Conservation (phyloP, 2,329 filamentous ascomycete species). For the Cadophora sp. region DNA sequence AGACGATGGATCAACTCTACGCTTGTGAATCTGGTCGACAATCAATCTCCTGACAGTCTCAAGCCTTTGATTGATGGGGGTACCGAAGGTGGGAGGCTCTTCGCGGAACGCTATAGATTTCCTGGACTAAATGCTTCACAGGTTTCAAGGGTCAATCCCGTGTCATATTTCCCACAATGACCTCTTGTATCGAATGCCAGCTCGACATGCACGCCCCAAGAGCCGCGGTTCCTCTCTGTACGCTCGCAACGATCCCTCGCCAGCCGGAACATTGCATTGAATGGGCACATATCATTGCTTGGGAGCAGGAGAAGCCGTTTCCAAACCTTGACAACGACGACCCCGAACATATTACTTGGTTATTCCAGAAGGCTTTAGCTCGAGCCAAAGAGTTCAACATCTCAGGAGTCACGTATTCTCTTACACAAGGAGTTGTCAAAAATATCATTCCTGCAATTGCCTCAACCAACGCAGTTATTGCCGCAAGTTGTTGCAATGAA, state of each 20-base stretch:
- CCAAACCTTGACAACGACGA: slow-evolving; percentile 92
- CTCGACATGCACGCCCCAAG: slow-evolving; percentile 98
- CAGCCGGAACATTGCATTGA: slow-evolving; percentile 98
- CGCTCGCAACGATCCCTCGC: slow-evolving; percentile 92
- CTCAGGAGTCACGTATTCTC: slow-evolving; percentile 87
- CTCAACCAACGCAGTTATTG: slow-evolving; percentile 96
- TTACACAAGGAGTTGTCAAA: slow-evolving; percentile 97
- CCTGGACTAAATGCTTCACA: slow-evolving; percentile 42
- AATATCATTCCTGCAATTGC: slow-evolving; percentile 99
- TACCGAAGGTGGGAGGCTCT: slow-evolving; percentile 71
- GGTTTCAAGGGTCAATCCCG: slow-evolving; percentile 96
- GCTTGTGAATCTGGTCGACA: slow-evolving; percentile 87
- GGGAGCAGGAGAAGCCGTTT: slow-evolving; percentile 86
- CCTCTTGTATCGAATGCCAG: slow-evolving; percentile 97
- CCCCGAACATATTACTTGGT: slow-evolving; percentile 96
- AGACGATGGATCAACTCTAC: slow-evolving; percentile 98
- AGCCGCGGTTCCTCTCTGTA: slow-evolving; percentile 95
- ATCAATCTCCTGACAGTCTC: slow-evolving; percentile 79
- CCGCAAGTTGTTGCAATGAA: slow-evolving; percentile 95
- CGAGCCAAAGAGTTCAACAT: slow-evolving; percentile 92
- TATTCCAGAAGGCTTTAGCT: slow-evolving; percentile 82
- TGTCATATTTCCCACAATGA: slow-evolving; percentile 90
- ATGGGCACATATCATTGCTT: slow-evolving; percentile 98
- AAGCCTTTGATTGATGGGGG: slow-evolving; percentile 97
- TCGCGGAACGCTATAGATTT: not conserved